Percentiles rank a stretch among this genome's conserved stretches.
These are phyloP conservation scores for Fagopyrum esculentum DNA, from an alignment of 148 eudicot species.

Conservation along the genomic window DNA sequence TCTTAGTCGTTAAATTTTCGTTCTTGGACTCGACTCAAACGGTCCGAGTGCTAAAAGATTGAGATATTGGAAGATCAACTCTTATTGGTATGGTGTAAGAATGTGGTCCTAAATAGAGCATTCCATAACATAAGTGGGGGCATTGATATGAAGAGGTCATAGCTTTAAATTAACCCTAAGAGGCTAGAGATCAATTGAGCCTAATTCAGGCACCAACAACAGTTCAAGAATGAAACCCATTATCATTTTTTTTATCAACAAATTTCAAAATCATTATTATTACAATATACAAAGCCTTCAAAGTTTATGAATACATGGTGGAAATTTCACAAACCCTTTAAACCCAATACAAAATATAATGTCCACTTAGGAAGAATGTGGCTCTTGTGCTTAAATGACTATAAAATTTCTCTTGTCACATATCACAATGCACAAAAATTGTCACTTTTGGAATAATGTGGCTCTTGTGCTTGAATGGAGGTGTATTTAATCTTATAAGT, in stretches of 20 bases:
- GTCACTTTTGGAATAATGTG: slow-evolving; percentile 4
- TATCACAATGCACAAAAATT: not conserved
- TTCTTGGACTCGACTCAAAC: no score
- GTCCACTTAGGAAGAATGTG: slow-evolving; percentile 5
- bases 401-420: not conserved
- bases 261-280: slow-evolving; percentile 5
- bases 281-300: not conserved
- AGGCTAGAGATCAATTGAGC: not conserved
- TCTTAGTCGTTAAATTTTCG: no score
- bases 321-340: not conserved
- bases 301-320: not conserved
- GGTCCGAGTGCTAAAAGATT: not conserved
- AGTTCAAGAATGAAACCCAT: not conserved
- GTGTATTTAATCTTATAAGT: slow-evolving; percentile 6
- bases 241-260: not conserved
- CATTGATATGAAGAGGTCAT: not conserved
- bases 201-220: slow-evolving; percentile 1
- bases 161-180: not conserved
- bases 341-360: not conserved
- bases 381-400: slow-evolving; percentile 5
- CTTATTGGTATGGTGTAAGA: not conserved
- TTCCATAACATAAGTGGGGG: slow-evolving; percentile 5
- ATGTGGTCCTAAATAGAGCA: not conserved
- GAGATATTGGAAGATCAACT: slow-evolving; percentile 7
- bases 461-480: slow-evolving; percentile 11